Conservation (phyloP, 352 stramenopile species). For the Globisporangium emineosum region DNA sequence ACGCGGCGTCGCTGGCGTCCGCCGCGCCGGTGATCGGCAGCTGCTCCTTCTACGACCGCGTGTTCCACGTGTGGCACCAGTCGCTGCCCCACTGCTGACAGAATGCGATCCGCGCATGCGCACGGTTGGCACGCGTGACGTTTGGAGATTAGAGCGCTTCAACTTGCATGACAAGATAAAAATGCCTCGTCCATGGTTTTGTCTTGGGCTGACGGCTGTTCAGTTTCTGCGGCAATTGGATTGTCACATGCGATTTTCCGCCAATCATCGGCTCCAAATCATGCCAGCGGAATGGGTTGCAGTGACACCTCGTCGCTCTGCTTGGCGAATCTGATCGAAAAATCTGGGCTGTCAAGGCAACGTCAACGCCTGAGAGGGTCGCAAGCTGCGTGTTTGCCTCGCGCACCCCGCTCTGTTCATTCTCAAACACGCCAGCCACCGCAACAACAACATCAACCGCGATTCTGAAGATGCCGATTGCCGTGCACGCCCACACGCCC, state of each 20-base stretch:
- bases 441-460: not conserved
- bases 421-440: slow-evolving; percentile 11
- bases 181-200: not conserved
- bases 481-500: not conserved
- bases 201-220: not conserved
- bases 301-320: slow-evolving; percentile 3
- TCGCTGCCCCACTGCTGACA: slow-evolving; percentile 5
- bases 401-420: not conserved
- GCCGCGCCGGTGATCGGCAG: slow-evolving; percentile 54
- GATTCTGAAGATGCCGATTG: slow-evolving; percentile 10
- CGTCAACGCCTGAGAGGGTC: not conserved
- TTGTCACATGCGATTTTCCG: slow-evolving; percentile 9
- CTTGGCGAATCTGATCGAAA: slow-evolving; percentile 4
- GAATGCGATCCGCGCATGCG: not conserved
- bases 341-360: not conserved
- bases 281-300: slow-evolving; percentile 3
- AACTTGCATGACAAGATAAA: not conserved
- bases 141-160: too few species aligned
- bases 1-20: slow-evolving; percentile 33
- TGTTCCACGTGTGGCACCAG: slow-evolving; percentile 69
- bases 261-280: not conserved
- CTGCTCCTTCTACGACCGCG: slow-evolving; percentile 81
- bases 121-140: too few species aligned
- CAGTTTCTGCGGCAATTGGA: not conserved
- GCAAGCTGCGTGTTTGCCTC: not conserved